These are phyloP conservation scores for Pythium guiyangense DNA, from an alignment of 352 stramenopile species.

Conservation along the genomic window DNA sequence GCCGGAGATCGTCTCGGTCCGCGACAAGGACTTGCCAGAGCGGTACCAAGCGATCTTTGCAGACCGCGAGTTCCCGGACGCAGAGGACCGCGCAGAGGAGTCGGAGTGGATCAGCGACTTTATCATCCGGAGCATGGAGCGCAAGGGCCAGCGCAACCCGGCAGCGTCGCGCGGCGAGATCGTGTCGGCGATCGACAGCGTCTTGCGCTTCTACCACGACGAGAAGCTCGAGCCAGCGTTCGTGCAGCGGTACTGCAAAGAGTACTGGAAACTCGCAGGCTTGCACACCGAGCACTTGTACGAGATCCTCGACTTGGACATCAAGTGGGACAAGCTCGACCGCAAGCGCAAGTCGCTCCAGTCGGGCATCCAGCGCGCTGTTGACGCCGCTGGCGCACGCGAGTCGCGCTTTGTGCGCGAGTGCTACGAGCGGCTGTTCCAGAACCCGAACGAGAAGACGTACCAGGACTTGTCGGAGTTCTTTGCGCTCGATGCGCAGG, in stretches of 20 bases:
- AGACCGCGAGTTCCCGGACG: slow-evolving; percentile 72
- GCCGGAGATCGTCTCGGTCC: slow-evolving; percentile 68
- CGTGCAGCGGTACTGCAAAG: slow-evolving; percentile 89
- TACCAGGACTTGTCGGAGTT: slow-evolving; percentile 86
- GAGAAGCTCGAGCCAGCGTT: slow-evolving; percentile 86
- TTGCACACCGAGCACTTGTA: slow-evolving; percentile 79
- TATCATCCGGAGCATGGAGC: slow-evolving; percentile 78
- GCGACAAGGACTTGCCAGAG: slow-evolving; percentile 77
- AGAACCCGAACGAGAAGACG: slow-evolving; percentile 70
- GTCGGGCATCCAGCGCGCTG: slow-evolving; percentile 53
- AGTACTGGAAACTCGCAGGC: slow-evolving; percentile 87
- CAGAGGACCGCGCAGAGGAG: slow-evolving; percentile 80
- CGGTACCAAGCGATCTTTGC: slow-evolving; percentile 75
- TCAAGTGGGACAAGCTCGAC: slow-evolving; percentile 87
- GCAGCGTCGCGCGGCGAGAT: slow-evolving; percentile 76
- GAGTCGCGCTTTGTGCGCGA: slow-evolving; percentile 78
- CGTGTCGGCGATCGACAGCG: slow-evolving; percentile 85
- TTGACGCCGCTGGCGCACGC: slow-evolving; percentile 62
- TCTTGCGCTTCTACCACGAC: slow-evolving; percentile 87
- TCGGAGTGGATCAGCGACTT: slow-evolving; percentile 88
- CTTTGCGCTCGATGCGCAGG: slow-evolving; percentile 72
- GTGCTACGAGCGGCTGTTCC: slow-evolving; percentile 78
- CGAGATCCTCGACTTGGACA: slow-evolving; percentile 82
- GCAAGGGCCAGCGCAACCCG: slow-evolving; percentile 34
- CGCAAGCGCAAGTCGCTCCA: slow-evolving; percentile 79